A percentile compares a stretch with the other conserved stretches of the same genome.
Evolutionary conservation across 345 rosid species (phyloP).

Genomic region (Conringia planisiliqua): DNA sequence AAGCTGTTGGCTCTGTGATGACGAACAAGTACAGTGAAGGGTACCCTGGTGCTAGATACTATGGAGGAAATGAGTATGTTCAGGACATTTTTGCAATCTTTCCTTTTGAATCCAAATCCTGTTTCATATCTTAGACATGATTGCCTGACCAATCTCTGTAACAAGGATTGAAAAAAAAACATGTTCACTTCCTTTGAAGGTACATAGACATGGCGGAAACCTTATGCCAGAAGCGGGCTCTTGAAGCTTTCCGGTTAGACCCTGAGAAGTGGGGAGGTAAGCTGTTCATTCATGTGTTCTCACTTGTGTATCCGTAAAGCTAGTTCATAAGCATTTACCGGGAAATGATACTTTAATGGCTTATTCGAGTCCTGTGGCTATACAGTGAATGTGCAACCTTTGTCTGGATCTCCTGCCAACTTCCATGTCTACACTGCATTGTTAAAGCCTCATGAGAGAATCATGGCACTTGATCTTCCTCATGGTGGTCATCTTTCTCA

Average conservation of each 20-base stretch:
- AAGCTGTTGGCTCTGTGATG: conserved; percentile 99
- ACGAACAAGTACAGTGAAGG: conserved; percentile 99
- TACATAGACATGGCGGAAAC: conserved; percentile 97
- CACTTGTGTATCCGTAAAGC: not conserved
- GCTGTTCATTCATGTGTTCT: not conserved
- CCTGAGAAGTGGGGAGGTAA: conserved; percentile 99
- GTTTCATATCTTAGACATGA: conserved; percentile 4
- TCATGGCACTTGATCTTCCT: conserved; percentile 99
- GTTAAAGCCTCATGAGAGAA: conserved; percentile 92
- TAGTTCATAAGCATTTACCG: not conserved
- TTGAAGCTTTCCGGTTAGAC: conserved; percentile 92
- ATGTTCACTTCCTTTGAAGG: conserved; percentile 41
- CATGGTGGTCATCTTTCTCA: conserved; percentile 99
- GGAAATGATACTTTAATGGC: conserved; percentile 17
- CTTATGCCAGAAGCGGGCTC: conserved; percentile 91
- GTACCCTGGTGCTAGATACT: conserved; percentile 98
- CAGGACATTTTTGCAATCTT: not conserved
- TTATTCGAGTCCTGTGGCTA: conserved; percentile 22
- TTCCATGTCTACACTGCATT: conserved; percentile 96
- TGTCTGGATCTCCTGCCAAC: conserved; percentile 95
- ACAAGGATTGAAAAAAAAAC: not conserved
- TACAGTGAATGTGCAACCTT: conserved; percentile 95
- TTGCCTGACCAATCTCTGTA: not conserved
- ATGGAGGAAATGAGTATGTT: conserved; percentile 98
- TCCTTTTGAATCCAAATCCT: not conserved